Base-by-base conservation (phyloP, 1,139 yeast genomes). In the Pichia sorboxylosa region DNA sequence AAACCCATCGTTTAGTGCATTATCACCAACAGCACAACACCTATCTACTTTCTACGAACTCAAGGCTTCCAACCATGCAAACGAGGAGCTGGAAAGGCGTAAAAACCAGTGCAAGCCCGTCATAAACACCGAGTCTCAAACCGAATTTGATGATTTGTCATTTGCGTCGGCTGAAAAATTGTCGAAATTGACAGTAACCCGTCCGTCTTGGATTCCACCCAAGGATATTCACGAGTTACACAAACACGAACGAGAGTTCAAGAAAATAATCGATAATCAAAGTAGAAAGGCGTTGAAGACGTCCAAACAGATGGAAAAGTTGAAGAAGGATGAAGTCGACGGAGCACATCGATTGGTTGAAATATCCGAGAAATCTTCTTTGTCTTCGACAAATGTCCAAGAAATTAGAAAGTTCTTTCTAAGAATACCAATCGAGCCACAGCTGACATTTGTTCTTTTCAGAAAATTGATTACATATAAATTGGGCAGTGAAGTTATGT, bases 121-220 rank as follows among this genome's bases (percentile, higher is more conserved):
- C 5, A 28, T 18, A 4, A 36, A 35, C 18, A 17, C 30, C 13
- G 34, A 27, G 24, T 29, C 15, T 26, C 34, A 21, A 63, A 66
- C 34, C 2, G 11, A 17, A 16, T 46, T 67, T 35, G 76, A 70
- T 34, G 74, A 70, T 44, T 44, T 64, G 35, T 48, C 53, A 29
- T 45, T 69, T 20, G 59, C 69, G 2, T 68, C 75, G 0, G 57
- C 52, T 23, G 68, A 63, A 42, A 66, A 64, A 45, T 36, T 62
- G 31, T 55, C 60, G 28, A 44, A 48, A 22, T 43, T 60, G 14
- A 50, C 67, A 13, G 59, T 59, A 11, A 59, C 72, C 1, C 56
- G 73, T 33, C 73, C 73, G 3, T 54, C 64, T 29, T 65, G 72
- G 67, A 43, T 66, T 19, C 73, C 73, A 9, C 73, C 73, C 10